Evolutionary conservation across 2,329 filamentous ascomycete genomes (phyloP).

Genomic region (Fusarium ramigenum): DNA sequence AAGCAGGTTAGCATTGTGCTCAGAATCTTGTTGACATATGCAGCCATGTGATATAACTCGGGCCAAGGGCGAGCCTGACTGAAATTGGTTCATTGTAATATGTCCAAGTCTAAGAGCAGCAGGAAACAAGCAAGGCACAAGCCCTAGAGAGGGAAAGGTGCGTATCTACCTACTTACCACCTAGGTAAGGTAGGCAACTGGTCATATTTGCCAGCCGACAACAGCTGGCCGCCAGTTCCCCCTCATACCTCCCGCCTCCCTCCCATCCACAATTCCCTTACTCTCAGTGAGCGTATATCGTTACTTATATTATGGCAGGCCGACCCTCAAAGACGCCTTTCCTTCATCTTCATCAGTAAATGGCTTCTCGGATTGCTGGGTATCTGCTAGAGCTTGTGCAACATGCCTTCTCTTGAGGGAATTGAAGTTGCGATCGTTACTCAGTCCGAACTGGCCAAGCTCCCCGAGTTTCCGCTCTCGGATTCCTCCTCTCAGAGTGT

Average conservation of each 20-base stretch:
- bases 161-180: too few species aligned
- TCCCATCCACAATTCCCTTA: background rate
- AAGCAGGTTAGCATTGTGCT: background rate
- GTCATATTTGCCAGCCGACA: constrained; percentile 1
- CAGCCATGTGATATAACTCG: background rate
- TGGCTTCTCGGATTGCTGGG: background rate
- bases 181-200: background rate
- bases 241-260: background rate
- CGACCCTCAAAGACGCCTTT: background rate
- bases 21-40: background rate
- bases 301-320: background rate
- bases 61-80: background rate
- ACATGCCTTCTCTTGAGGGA: constrained; percentile 61
- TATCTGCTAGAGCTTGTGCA: background rate
- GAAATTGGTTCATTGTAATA: background rate
- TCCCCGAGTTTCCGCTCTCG: constrained; percentile 66
- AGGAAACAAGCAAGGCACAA: background rate
- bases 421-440: constrained; percentile 57
- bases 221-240: constrained; percentile 19
- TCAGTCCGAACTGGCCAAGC: constrained; percentile 47
- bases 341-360: background rate
- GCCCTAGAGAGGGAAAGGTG: background rate
- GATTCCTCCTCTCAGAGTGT: constrained; percentile 57
- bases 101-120: background rate
- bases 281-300: background rate